Evolutionary conservation across 2,329 filamentous ascomycete species (phyloP).

Genomic region (Chrysosporium keratinophilum): DNA sequence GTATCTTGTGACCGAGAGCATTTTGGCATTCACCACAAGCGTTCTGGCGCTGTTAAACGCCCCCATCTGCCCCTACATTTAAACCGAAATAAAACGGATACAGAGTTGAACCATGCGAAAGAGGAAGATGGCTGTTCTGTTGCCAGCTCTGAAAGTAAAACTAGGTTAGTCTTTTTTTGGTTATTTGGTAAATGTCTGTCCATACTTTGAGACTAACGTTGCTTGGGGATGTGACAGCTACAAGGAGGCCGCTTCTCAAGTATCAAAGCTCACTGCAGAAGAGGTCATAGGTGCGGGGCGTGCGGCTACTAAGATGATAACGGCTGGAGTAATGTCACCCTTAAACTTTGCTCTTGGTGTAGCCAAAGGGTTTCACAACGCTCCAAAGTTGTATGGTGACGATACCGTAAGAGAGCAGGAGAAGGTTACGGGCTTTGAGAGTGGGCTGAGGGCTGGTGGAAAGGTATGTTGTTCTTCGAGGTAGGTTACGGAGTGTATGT

Average conservation of each 20-base stretch:
- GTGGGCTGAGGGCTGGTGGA: conserved; percentile 65
- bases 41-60: neutral
- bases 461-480: conserved; percentile 39
- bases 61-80: neutral
- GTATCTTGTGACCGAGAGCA: neutral
- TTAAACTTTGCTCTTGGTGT: conserved; percentile 76
- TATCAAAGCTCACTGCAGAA: conserved; percentile 8
- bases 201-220: neutral
- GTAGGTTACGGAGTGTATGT: neutral
- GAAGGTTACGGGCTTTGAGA: conserved; percentile 66
- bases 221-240: neutral
- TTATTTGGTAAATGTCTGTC: neutral
- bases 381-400: conserved; percentile 75
- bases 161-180: neutral
- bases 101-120: neutral
- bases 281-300: conserved; percentile 53
- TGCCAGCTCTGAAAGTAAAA: neutral
- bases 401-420: conserved; percentile 67
- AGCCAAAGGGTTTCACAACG: conserved; percentile 79
- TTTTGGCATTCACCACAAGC: neutral
- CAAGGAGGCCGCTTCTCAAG: neutral
- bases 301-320: conserved; percentile 60
- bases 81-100: neutral
- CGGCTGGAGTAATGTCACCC: conserved; percentile 65
- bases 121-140: neutral